These are phyloP conservation scores for Candida piceae DNA, from an alignment of 805 yeast genomes.

Conservation along the genomic window DNA sequence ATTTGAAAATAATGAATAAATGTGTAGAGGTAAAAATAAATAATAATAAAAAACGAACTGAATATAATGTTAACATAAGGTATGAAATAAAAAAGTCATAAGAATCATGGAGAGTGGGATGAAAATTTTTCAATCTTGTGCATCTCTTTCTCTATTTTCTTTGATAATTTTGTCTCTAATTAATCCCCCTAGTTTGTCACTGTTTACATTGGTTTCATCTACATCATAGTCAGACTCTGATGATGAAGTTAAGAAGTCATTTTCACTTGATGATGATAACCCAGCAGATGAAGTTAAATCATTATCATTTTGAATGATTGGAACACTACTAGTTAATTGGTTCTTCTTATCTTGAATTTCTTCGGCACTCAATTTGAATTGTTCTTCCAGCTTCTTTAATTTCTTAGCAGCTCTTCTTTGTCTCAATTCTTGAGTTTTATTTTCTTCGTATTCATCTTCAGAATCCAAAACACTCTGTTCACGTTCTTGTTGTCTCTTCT, in stretches of 20 bases:
- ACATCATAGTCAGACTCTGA: conserved; percentile 14
- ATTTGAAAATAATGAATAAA: too few relatives aligned
- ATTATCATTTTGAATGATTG: conserved; percentile 47
- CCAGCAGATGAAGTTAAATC: conserved; percentile 27
- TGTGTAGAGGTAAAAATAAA: too few relatives aligned
- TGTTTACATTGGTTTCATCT: not conserved
- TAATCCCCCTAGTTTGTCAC: conserved; percentile 10
- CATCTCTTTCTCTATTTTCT: conserved; percentile 26
- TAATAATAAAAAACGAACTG: too few relatives aligned
- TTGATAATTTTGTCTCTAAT: conserved; percentile 26
- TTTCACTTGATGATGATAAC: conserved; percentile 25
- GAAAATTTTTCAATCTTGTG: conserved; percentile 1
- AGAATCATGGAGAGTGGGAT: too few relatives aligned
- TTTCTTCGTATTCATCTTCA: conserved; percentile 47
- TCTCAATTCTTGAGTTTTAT: conserved; percentile 42
- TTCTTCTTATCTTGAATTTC: conserved; percentile 35
- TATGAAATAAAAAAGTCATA: too few relatives aligned
- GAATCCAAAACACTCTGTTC: conserved; percentile 18
- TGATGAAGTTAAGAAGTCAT: conserved; percentile 19
- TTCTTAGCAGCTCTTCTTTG: conserved; percentile 33
- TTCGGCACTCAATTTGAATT: conserved; percentile 28
- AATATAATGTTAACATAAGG: too few relatives aligned
- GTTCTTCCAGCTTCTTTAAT: conserved; percentile 23
- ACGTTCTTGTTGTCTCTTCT: conserved; percentile 18
- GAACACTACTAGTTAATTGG: conserved; percentile 44